Percentiles rank a stretch among this genome's conserved stretches.
Conservation (phyloP, 805 yeast genomes). For the Tanozyma kutaoensis region DNA sequence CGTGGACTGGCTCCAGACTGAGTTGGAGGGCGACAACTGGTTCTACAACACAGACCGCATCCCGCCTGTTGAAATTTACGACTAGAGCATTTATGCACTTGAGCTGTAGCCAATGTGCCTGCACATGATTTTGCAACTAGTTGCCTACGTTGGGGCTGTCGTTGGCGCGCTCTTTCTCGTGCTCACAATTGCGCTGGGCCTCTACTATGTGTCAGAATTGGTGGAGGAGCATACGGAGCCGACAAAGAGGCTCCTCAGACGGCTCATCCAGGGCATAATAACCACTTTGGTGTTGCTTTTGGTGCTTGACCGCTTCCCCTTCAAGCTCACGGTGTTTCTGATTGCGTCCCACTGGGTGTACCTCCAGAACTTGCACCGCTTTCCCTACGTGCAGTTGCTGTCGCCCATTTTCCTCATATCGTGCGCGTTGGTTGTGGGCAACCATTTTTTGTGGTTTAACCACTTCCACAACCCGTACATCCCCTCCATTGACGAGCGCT, state of each 20-base stretch:
- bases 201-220: constrained; percentile 80
- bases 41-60: constrained; percentile 85
- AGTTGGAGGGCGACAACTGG: constrained; percentile 89
- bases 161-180: constrained; percentile 28
- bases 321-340: constrained; percentile 52
- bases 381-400: constrained; percentile 71
- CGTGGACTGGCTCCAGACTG: constrained; percentile 76
- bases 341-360: constrained; percentile 62
- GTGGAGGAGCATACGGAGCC: constrained; percentile 90
- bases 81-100: too few species aligned
- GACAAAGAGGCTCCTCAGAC: constrained; percentile 55
- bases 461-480: constrained; percentile 62
- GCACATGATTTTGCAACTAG: constrained; percentile 26
- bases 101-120: too few species aligned
- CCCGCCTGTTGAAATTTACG: constrained; percentile 88
- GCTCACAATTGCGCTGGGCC: constrained; percentile 68
- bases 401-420: constrained; percentile 60
- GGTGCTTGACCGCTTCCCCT: constrained; percentile 71
- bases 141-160: constrained; percentile 23
- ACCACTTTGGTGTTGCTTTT: constrained; percentile 40
- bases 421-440: constrained; percentile 58
- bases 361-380: constrained; percentile 60
- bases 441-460: constrained; percentile 85
- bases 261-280: constrained; percentile 52
- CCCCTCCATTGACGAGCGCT: constrained; percentile 53